Conservation (phyloP, 2,329 filamentous ascomycete genomes). For the Tolypocladium sp. region DNA sequence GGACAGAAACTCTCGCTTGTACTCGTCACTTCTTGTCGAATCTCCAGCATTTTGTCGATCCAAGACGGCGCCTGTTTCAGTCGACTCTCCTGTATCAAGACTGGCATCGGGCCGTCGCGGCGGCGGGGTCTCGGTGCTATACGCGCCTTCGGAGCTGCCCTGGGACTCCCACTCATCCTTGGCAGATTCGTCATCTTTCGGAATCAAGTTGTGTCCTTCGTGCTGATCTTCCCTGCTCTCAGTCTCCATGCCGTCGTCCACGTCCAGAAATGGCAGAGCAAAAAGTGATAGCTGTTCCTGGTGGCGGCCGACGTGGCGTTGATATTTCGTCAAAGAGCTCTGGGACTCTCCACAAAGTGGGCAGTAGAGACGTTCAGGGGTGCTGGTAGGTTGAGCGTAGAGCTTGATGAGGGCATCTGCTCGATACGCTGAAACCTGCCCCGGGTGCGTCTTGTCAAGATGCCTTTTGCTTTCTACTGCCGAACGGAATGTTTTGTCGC, state of each 20-base stretch:
- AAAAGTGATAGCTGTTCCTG: slow-evolving; percentile 15
- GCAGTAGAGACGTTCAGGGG: not conserved
- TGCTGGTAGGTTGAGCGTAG: not conserved
- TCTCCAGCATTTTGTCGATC: no score
- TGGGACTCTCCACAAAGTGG: slow-evolving; percentile 8
- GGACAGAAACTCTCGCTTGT: no score
- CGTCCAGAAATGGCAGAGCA: slow-evolving; percentile 4
- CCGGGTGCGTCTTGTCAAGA: slow-evolving; percentile 1
- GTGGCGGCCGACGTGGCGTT: slow-evolving; percentile 16
- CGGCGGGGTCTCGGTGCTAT: no score
- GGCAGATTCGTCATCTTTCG: not conserved
- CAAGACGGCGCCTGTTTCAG: no score
- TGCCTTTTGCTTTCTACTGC: not conserved
- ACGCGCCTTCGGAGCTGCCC: no score
- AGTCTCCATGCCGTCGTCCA: not conserved
- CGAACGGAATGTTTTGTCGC: not conserved
- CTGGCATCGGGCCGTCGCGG: no score
- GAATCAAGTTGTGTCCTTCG: no score
- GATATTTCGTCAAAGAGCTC: slow-evolving; percentile 8
- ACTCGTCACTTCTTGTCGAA: no score
- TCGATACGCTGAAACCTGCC: not conserved
- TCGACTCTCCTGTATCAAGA: no score
- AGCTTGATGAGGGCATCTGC: not conserved
- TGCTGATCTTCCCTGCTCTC: no score
- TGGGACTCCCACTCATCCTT: no score